Evolutionary conservation across 768 basidiomycete genomes (phyloP).

Genomic region (Mycena maculata): DNA sequence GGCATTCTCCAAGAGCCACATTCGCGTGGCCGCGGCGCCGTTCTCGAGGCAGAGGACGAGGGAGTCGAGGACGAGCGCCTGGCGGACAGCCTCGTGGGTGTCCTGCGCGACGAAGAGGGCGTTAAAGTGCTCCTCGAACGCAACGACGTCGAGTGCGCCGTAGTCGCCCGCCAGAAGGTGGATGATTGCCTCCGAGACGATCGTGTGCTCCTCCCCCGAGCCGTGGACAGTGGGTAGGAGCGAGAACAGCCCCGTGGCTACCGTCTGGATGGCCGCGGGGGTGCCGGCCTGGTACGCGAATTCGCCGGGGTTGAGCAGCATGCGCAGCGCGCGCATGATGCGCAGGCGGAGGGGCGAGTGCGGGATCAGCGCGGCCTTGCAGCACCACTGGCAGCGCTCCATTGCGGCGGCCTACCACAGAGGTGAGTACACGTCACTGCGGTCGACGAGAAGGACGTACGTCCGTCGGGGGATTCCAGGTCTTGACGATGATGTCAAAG

Average conservation of each 20-base stretch:
- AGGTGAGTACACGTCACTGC: constrained; percentile 3
- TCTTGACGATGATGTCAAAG: constrained; percentile 67
- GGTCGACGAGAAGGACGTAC: constrained; percentile 47
- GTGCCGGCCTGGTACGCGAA: constrained; percentile 55
- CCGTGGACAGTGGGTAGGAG: constrained; percentile 59
- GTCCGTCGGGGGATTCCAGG: constrained; percentile 69
- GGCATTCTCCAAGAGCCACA: constrained; percentile 62
- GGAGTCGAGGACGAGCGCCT: constrained; percentile 54
- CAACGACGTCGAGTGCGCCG: constrained; percentile 24
- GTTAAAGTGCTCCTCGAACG: constrained; percentile 32
- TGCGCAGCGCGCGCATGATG: constrained; percentile 61
- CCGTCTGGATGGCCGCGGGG: constrained; percentile 60
- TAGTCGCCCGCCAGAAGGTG: constrained; percentile 33
- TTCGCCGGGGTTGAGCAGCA: constrained; percentile 57
- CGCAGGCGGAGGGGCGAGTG: constrained; percentile 57
- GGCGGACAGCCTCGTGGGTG: constrained; percentile 22
- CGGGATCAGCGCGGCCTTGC: constrained; percentile 64
- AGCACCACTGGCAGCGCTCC: constrained; percentile 78
- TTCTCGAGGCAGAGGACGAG: constrained; percentile 65
- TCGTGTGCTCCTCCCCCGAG: constrained; percentile 48
- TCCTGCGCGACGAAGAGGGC: constrained; percentile 28
- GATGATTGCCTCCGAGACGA: constrained; percentile 47
- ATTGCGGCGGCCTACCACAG: constrained; percentile 54
- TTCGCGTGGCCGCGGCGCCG: constrained; percentile 54
- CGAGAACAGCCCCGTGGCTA: constrained; percentile 64